Base-by-base conservation (phyloP, 2,329 filamentous ascomycete species). In the Penicillium sp. region DNA sequence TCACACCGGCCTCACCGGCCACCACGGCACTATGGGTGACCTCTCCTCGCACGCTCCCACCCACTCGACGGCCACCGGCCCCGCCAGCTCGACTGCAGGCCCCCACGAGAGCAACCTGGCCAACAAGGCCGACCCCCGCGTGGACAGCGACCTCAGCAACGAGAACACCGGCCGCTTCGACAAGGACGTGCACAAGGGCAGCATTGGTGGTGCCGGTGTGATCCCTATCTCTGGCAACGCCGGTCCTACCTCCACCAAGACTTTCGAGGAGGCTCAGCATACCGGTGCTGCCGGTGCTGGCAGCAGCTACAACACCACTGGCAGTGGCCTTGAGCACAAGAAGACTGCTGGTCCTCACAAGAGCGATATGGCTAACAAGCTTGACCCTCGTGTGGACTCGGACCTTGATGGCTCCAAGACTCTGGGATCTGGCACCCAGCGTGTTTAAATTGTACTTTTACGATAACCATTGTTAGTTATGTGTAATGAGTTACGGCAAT, bases 361-460 rank as follows among this genome's bases (percentile, higher is more conserved):
- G 25, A 65, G 61, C 45, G 58, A 62, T 31, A 11, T 49, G 8
- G 57, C 48, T 14, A 66, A 66, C 60, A 66, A 66, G 63, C 25
- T 66, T 5, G 63, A 66, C 35, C 63, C 63, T 12, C 64, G 64
- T 34, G 63, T 67, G n/a, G 64, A 67, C 55, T 67, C 64, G n/a
- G 63, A 67, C 25, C 59, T 55, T 20, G 63, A 63, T 50, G 61
- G 59, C 4, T 62, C 63, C 11, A 60, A 58, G 45, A 63, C 60
- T 25, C n/a, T 62, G 55, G 63, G 63, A 31, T 31, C 31, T 56
- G 61, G 61, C 11, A 34, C 38, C 6, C 63, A 64, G 56, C 63
- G 63, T 20, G 5, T 43, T 31, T 64, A 61, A 54, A 15, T 49
- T 28, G 35, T 48, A 35, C n/a, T 5, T 54, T 58, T 60, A 62